A percentile compares a stretch with the other conserved stretches of the same genome.
Conservation (phyloP, 768 basidiomycete species). For the Suillus alpinus region DNA sequence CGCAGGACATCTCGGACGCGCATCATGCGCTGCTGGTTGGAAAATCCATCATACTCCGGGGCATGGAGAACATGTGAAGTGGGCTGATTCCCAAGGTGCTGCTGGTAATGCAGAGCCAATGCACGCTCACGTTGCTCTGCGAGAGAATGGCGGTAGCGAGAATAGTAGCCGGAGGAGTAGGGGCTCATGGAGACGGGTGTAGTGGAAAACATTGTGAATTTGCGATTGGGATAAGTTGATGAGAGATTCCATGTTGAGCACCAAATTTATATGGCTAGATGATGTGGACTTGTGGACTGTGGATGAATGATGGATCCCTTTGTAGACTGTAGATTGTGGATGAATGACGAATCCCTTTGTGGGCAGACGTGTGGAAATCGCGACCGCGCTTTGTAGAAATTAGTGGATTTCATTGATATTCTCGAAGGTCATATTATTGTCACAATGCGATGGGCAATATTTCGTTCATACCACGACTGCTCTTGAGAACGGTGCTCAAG, state of each 20-base stretch:
- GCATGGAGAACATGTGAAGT: constrained; percentile 1
- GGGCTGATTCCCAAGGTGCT: background rate
- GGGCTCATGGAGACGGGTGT: background rate
- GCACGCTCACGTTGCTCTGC: constrained; percentile 7
- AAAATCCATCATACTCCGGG: background rate
- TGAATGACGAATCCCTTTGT: background rate
- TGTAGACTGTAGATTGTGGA: background rate
- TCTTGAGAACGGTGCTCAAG: too few relatives aligned
- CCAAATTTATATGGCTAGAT: background rate
- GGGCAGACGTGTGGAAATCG: background rate
- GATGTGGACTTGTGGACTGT: background rate
- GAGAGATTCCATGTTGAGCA: background rate
- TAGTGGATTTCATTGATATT: background rate
- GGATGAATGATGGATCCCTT: background rate
- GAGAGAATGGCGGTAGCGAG: background rate
- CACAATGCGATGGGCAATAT: background rate
- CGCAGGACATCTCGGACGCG: too few relatives aligned
- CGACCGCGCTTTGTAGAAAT: background rate
- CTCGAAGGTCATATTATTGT: background rate
- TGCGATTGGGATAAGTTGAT: background rate
- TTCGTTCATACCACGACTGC: background rate
- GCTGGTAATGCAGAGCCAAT: background rate
- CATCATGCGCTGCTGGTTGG: background rate
- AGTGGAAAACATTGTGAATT: background rate
- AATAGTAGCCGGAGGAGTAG: background rate